Base-by-base conservation (phyloP, 352 stramenopile genomes). In the Phytopythium sindhum region DNA sequence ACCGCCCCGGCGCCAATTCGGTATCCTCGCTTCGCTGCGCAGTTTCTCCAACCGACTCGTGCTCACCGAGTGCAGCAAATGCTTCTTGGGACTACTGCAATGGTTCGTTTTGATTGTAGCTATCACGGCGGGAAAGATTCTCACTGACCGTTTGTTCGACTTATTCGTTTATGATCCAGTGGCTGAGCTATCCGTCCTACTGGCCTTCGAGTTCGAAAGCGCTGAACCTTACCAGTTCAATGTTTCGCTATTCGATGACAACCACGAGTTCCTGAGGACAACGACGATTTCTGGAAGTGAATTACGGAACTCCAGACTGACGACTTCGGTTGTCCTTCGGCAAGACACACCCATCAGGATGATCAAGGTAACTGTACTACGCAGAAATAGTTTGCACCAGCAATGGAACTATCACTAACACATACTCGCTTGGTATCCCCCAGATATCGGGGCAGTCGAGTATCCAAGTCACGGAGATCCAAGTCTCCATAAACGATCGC, bases 21-120 rank as follows among this genome's bases (percentile, higher is more conserved):
- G 55, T n/a, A 26, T 35, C 52, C 14, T 11, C 53, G 17, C 57
- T 68, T 52, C 57, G 42, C 39, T 82, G 74, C 54, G 65, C 55
- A 15, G 57, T 82, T 29, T 41, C 69, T 17, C 57, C 65, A 8
- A 63, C 44, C 14, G 63, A 64, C 11, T 39, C 54, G 4, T 80
- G 73, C 35, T 52, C 35, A 0, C 62, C 61, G 29, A 52, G 54
- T n/a, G 47, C 65, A 21, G 37, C 28, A n/a, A 41, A 55, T 15
- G 39, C 51, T 33, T 51, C 64, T 1, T 73, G 73, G 66, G 75
- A 83, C 60, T 64, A 69, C 3, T 80, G 75, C 53, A 78, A 83
- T 61, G 70, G 75, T 79, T 51, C 31, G 60, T 54, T 29, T 1
- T 0, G 12, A 26, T 6, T 19, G 19, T 47, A 24, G 3, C 8